Conservation (phyloP, 192 early-diverging fungal genomes). For the Coemansia sp. region DNA sequence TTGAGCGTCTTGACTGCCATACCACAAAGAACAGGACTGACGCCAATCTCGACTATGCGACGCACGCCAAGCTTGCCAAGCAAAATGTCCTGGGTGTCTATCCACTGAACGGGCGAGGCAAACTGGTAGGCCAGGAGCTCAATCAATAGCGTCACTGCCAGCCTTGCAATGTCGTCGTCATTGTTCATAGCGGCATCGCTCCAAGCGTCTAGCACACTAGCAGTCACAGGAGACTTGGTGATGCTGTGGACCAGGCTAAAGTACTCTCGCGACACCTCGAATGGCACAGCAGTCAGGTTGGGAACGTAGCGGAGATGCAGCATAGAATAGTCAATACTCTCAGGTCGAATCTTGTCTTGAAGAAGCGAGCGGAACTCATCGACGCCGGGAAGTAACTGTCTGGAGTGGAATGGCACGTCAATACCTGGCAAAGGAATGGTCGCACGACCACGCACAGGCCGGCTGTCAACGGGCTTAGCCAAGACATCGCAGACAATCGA, state of each 20-base stretch:
- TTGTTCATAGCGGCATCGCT: slow-evolving; percentile 22
- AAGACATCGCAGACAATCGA: slow-evolving; percentile 69
- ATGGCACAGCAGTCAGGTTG: slow-evolving; percentile 90
- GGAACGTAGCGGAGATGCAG: slow-evolving; percentile 86
- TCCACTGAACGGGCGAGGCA: slow-evolving; percentile 92
- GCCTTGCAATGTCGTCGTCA: slow-evolving; percentile 66
- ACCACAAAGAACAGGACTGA: slow-evolving; percentile 79
- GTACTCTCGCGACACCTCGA: slow-evolving; percentile 78
- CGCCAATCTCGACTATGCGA: slow-evolving; percentile 86
- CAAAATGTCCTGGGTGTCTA: slow-evolving; percentile 89
- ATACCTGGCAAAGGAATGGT: slow-evolving; percentile 89
- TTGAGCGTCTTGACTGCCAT: slow-evolving; percentile 72
- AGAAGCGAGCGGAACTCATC: slow-evolving; percentile 84
- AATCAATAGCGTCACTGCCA: slow-evolving; percentile 79
- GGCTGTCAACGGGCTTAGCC: slow-evolving; percentile 62
- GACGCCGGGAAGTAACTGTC: slow-evolving; percentile 81
- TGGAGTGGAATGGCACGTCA: slow-evolving; percentile 91
- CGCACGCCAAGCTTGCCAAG: slow-evolving; percentile 73
- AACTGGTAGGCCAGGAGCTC: slow-evolving; percentile 94
- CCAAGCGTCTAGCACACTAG: slow-evolving; percentile 75
- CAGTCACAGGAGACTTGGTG: slow-evolving; percentile 72
- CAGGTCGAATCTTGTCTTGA: slow-evolving; percentile 72
- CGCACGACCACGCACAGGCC: slow-evolving; percentile 77
- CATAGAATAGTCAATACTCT: slow-evolving; percentile 65
- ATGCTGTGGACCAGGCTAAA: slow-evolving; percentile 68